Percentiles rank a stretch among this genome's conserved stretches.
These are phyloP conservation scores for Nepenthes alata DNA, from an alignment of 179 eudicot species.

Conservation along the genomic window DNA sequence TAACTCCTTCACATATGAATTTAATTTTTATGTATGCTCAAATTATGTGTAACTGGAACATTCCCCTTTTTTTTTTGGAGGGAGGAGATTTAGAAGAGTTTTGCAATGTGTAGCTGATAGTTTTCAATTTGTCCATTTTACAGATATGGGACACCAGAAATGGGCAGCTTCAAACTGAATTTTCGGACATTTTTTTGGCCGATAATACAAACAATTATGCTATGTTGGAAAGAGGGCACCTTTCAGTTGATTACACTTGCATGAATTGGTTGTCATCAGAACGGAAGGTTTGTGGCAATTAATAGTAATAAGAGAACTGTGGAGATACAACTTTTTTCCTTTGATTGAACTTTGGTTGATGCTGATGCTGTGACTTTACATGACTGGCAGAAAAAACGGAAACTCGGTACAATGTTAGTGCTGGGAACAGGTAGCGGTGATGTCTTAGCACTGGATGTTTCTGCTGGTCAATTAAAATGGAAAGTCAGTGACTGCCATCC, in stretches of 20 bases:
- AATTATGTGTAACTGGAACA: neutral
- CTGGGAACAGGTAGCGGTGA: constrained; percentile 94
- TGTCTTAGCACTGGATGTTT: constrained; percentile 63
- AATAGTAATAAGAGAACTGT: neutral
- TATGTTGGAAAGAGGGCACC: constrained; percentile 62
- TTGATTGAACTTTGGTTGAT: neutral
- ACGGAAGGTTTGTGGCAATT: constrained; percentile 37
- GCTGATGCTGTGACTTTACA: neutral
- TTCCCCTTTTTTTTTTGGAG: too few species aligned
- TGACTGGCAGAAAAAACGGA: constrained; percentile 64
- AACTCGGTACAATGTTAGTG: constrained; percentile 56
- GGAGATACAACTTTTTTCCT: neutral
- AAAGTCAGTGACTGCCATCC: constrained; percentile 84
- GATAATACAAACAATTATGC: constrained; percentile 35
- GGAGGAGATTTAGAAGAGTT: constrained; percentile 17
- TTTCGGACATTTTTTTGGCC: constrained; percentile 40
- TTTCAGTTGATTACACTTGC: constrained; percentile 89
- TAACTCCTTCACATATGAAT: neutral
- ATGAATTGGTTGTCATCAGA: constrained; percentile 81
- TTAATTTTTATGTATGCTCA: neutral
- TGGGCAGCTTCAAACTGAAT: constrained; percentile 87
- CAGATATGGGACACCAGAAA: constrained; percentile 93
- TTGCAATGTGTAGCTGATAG: constrained; percentile 3
- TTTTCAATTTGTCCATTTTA: constrained; percentile 1
- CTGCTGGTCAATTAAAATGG: constrained; percentile 86